Evolutionary conservation across 2,329 filamentous ascomycete genomes (phyloP).

Genomic region (Epichloe baconii): DNA sequence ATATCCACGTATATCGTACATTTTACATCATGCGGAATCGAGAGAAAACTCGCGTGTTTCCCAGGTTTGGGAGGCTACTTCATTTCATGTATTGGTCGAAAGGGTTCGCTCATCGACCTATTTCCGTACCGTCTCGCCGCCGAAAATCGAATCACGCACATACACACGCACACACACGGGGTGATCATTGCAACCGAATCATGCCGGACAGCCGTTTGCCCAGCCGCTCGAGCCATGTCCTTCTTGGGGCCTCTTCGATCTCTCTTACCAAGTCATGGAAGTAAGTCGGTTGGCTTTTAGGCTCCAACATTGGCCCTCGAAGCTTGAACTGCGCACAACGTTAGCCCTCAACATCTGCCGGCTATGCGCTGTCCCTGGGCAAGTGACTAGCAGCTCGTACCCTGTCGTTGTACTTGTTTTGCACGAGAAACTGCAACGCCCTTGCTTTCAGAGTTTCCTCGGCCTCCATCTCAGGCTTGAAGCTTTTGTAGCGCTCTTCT

Average conservation of each 20-base stretch:
- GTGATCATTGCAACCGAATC: constrained; percentile 40
- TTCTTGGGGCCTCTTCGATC: constrained; percentile 47
- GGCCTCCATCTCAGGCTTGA: constrained; percentile 26
- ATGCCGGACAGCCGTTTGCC: constrained; percentile 44
- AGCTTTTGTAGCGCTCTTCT: constrained; percentile 21
- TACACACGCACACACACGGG: neutral
- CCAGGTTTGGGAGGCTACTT: neutral
- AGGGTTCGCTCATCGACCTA: neutral
- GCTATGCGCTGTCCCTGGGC: neutral
- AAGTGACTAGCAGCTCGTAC: constrained; percentile 24
- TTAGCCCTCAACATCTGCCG: neutral
- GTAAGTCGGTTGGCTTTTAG: constrained; percentile 51
- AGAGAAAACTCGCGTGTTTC: too few species aligned
- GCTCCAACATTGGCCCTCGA: constrained; percentile 38
- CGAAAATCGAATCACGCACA: neutral
- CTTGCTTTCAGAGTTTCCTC: constrained; percentile 44
- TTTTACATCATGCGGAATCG: too few species aligned
- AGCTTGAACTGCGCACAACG: constrained; percentile 21
- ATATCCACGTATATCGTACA: neutral
- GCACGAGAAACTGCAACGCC: constrained; percentile 44
- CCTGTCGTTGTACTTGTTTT: constrained; percentile 44
- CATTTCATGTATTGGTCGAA: neutral
- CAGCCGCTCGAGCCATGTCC: constrained; percentile 39
- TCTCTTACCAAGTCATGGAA: constrained; percentile 48
- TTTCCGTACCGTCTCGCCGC: neutral